Conservation (phyloP, 768 basidiomycete species). For the Collybia sp. region DNA sequence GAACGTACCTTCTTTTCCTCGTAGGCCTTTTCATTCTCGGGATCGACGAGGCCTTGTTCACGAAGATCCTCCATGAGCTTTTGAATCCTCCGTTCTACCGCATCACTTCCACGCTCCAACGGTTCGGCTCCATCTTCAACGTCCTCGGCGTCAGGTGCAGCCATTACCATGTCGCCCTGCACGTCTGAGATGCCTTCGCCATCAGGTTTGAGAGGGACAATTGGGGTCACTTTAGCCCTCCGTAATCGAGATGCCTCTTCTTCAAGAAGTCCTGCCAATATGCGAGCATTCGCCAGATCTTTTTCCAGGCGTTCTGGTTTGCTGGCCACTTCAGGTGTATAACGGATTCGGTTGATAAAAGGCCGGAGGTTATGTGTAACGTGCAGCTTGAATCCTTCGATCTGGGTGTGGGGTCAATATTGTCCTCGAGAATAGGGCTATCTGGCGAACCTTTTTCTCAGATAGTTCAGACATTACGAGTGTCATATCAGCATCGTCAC, state of each 20-base stretch:
- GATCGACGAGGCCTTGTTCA: conserved; percentile 56
- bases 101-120: conserved; percentile 62
- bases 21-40: conserved; percentile 59
- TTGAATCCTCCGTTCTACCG: conserved; percentile 80
- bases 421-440: too few relatives aligned
- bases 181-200: conserved; percentile 5
- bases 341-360: conserved; percentile 73
- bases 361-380: conserved; percentile 78
- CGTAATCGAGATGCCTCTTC: conserved; percentile 57
- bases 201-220: conserved; percentile 17
- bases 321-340: conserved; percentile 79
- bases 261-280: conserved; percentile 72
- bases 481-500: conserved; percentile 79
- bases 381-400: conserved; percentile 93
- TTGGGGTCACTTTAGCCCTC: conserved; percentile 28
- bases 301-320: conserved; percentile 75
- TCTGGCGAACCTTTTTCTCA: conserved; percentile 70
- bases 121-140: conserved; percentile 52
- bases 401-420: conserved; percentile 37
- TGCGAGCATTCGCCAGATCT: conserved; percentile 74
- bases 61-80: conserved; percentile 68
- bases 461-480: conserved; percentile 67
- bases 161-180: conserved; percentile 20
- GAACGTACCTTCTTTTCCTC: conserved; percentile 66
- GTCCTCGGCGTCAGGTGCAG: conserved; percentile 26